phyloP scores from a whole-genome alignment of 179 eudicot genomes.

The Nepenthes alata region DNA sequence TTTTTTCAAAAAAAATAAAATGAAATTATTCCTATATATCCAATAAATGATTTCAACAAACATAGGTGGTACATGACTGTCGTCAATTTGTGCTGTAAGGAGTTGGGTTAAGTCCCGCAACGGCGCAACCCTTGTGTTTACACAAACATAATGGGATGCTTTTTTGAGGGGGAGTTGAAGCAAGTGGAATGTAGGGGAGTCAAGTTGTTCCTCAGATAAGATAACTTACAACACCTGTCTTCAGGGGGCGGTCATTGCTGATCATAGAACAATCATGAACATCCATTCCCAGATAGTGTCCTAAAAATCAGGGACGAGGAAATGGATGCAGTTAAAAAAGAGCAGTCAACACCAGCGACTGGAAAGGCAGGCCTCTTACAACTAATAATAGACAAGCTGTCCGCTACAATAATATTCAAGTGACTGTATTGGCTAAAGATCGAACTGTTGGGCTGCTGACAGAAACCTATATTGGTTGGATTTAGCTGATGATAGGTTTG shows the following conservation, averaged over 20 bases:
- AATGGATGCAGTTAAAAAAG: neutral
- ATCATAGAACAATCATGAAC: slow-evolving; percentile 82
- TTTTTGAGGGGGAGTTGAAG: too few relatives aligned
- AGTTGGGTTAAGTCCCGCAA: too few relatives aligned
- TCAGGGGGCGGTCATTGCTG: slow-evolving; percentile 53
- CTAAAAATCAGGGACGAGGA: slow-evolving; percentile 19
- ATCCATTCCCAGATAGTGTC: slow-evolving; percentile 95
- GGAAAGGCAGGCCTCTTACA: neutral
- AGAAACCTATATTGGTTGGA: slow-evolving; percentile 79
- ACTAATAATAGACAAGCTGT: neutral
- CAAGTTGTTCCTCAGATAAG: too few relatives aligned
- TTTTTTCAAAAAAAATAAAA: too few relatives aligned
- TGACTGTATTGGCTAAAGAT: slow-evolving; percentile 1
- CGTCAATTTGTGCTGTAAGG: too few relatives aligned
- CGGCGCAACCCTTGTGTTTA: too few relatives aligned
- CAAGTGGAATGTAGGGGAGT: too few relatives aligned
- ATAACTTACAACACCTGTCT: slow-evolving; percentile 80
- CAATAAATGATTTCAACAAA: too few relatives aligned
- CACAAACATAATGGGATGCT: too few relatives aligned
- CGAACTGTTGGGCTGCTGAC: neutral
- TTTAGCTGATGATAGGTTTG: slow-evolving; percentile 61
- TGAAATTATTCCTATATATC: too few relatives aligned
- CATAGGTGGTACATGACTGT: too few relatives aligned
- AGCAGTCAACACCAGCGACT: neutral
- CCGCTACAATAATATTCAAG: neutral